Evolutionary conservation across 768 basidiomycete species (phyloP).

Genomic region (Boletus vinaceobasis): DNA sequence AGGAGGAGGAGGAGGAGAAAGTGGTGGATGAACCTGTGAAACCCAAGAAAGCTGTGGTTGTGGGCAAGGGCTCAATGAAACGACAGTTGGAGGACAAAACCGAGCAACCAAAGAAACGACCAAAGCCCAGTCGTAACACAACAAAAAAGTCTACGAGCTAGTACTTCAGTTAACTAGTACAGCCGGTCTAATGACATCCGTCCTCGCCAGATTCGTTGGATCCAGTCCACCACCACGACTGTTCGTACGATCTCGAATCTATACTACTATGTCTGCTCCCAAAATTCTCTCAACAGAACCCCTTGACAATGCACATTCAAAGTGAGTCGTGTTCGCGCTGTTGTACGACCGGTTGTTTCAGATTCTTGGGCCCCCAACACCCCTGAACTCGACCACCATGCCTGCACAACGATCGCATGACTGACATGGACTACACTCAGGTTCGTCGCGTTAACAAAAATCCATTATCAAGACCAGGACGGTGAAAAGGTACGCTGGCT

Average conservation of each 20-base stretch:
- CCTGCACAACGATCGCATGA: background rate
- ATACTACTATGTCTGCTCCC: slow-evolving; percentile 38
- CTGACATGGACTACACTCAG: slow-evolving; percentile 35
- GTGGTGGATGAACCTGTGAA: background rate
- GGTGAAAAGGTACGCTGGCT: slow-evolving; percentile 57
- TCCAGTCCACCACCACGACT: background rate
- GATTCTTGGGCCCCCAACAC: background rate
- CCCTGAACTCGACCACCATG: background rate
- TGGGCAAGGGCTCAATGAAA: slow-evolving; percentile 3
- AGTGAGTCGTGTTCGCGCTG: slow-evolving; percentile 36
- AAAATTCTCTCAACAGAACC: slow-evolving; percentile 52
- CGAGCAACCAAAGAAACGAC: slow-evolving; percentile 18
- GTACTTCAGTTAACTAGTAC: background rate
- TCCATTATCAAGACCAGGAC: slow-evolving; percentile 74
- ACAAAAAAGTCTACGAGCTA: background rate
- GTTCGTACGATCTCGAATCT: background rate
- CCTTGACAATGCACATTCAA: slow-evolving; percentile 54
- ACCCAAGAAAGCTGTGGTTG: background rate
- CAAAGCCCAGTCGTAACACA: background rate
- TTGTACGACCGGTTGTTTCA: background rate
- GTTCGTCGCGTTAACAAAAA: slow-evolving; percentile 83
- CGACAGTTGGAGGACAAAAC: slow-evolving; percentile 7
- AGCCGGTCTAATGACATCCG: background rate
- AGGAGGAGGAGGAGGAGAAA: background rate
- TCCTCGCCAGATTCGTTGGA: slow-evolving; percentile 6